Conservation (phyloP, 208 protist species). For the Acanthamoeba royreba region DNA sequence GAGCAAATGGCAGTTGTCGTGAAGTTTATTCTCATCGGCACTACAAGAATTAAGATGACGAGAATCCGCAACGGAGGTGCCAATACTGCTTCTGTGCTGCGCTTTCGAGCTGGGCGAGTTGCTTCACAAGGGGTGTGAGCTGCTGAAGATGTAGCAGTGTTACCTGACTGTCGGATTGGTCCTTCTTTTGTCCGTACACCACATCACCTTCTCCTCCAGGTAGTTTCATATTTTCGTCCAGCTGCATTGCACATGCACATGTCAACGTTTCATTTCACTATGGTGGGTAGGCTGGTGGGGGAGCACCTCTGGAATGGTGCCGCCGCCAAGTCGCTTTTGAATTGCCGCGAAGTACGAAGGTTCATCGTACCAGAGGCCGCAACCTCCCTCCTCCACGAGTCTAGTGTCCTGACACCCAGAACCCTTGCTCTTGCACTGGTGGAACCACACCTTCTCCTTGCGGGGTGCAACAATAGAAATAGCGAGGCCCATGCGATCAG, state of each 20-base stretch:
- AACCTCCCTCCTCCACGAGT: slow-evolving; percentile 59
- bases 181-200: slow-evolving; percentile 26
- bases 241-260: too few relatives aligned
- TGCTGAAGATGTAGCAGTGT: neutral
- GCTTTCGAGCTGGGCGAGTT: slow-evolving; percentile 29
- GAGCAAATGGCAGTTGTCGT: too few relatives aligned
- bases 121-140: slow-evolving; percentile 28
- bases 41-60: too few relatives aligned
- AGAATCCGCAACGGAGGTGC: neutral
- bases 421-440: slow-evolving; percentile 59
- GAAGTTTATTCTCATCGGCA: too few relatives aligned
- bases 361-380: slow-evolving; percentile 77
- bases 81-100: slow-evolving; percentile 6
- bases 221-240: neutral
- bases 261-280: too few relatives aligned
- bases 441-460: slow-evolving; percentile 79
- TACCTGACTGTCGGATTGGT: neutral
- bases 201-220: neutral
- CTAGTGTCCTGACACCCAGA: slow-evolving; percentile 59
- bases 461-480: slow-evolving; percentile 65
- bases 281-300: too few relatives aligned
- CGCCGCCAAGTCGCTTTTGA: neutral
- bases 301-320: neutral
- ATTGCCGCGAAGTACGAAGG: slow-evolving; percentile 7
- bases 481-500: slow-evolving; percentile 71